Evolutionary conservation across 2,329 filamentous ascomycete genomes (phyloP).

Genomic region (Aspergillus sojae): DNA sequence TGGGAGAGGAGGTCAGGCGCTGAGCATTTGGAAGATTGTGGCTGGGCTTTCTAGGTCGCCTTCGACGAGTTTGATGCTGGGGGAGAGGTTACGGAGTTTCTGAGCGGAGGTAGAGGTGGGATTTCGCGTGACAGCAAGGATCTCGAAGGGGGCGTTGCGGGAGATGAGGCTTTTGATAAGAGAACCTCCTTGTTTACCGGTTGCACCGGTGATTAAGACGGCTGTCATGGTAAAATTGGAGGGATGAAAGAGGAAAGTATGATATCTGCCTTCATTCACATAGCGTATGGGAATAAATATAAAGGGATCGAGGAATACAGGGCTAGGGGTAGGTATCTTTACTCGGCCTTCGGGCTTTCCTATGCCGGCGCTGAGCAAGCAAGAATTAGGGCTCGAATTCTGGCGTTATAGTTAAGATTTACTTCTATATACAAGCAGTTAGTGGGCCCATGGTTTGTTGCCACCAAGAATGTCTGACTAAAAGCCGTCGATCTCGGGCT

Average conservation of each 20-base stretch:
- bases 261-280: neutral
- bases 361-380: neutral
- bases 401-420: too few species aligned
- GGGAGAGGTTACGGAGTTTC: slow-evolving; percentile 47
- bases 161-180: slow-evolving; percentile 36
- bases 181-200: slow-evolving; percentile 45
- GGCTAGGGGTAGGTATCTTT: neutral
- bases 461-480: too few species aligned
- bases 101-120: slow-evolving; percentile 53
- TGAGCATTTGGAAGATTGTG: slow-evolving; percentile 54
- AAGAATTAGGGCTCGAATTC: neutral
- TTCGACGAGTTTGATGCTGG: slow-evolving; percentile 58
- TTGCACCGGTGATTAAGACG: slow-evolving; percentile 41
- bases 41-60: slow-evolving; percentile 59
- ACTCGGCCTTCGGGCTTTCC: neutral
- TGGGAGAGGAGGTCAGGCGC: slow-evolving; percentile 36
- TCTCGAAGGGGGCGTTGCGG: slow-evolving; percentile 43
- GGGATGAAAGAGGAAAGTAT: neutral
- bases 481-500: neutral
- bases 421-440: too few species aligned
- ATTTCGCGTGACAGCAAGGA: slow-evolving; percentile 65
- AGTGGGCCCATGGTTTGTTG: too few species aligned
- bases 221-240: neutral
- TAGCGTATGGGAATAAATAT: neutral
- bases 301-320: neutral